Percentiles rank a stretch among this genome's conserved stretches.
Conservation (phyloP, 805 yeast species). For the Zygosaccharomyces bisporus region DNA sequence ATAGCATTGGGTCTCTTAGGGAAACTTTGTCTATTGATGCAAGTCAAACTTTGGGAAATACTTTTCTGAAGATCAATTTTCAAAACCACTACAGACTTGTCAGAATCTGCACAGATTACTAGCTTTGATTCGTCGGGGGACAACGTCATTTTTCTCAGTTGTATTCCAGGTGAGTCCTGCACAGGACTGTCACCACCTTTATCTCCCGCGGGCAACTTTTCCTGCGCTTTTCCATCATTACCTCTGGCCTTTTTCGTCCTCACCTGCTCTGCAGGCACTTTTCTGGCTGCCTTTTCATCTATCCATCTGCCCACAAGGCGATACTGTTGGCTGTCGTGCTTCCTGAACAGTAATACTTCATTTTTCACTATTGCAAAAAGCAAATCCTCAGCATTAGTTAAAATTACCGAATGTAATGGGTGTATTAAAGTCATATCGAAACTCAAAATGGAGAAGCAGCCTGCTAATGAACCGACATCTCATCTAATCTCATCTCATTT, state of each 20-base stretch:
- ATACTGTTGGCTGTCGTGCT: constrained; percentile 37
- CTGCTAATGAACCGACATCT: background rate
- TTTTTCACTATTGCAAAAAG: constrained; percentile 59
- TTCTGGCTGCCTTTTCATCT: constrained; percentile 53
- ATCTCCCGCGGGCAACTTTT: background rate
- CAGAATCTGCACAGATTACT: constrained; percentile 74
- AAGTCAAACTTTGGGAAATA: constrained; percentile 41
- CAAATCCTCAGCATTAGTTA: constrained; percentile 44
- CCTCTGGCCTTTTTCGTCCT: constrained; percentile 38
- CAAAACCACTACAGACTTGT: constrained; percentile 72
- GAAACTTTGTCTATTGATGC: constrained; percentile 67
- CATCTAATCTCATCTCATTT: constrained; percentile 14
- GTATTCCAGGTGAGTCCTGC: constrained; percentile 29
- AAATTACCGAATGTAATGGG: constrained; percentile 59
- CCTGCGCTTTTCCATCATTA: constrained; percentile 41
- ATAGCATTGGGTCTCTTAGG: constrained; percentile 93
- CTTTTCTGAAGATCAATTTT: constrained; percentile 30
- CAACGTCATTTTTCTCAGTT: constrained; percentile 60
- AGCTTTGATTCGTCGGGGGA: constrained; percentile 51
- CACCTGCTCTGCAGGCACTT: constrained; percentile 34
- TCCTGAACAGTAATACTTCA: constrained; percentile 48
- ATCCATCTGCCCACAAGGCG: constrained; percentile 51
- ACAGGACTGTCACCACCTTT: too few relatives aligned
- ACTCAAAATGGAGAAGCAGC: background rate
- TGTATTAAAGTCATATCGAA: constrained; percentile 47